These are phyloP conservation scores for Hemileccinum hortonii DNA, from an alignment of 1,284 basidiomycete genomes.

Conservation along the genomic window DNA sequence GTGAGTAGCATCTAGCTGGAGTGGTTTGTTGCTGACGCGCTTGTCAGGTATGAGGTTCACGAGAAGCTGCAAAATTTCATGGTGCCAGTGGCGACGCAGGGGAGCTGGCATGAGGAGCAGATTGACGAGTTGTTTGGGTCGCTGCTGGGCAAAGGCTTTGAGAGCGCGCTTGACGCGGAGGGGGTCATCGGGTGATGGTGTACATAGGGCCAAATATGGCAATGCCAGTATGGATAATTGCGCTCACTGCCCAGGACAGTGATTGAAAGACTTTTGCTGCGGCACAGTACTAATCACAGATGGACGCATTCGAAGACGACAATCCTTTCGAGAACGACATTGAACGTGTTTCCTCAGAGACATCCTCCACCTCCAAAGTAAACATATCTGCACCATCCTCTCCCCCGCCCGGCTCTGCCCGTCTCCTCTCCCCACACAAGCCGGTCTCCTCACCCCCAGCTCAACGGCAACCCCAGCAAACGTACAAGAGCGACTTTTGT, in stretches of 20 bases:
- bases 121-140: slow-evolving; percentile 89
- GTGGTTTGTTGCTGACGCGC: slow-evolving; percentile 9
- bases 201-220: slow-evolving; percentile 31
- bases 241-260: too few relatives aligned
- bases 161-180: slow-evolving; percentile 30
- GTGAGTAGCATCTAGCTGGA: slow-evolving; percentile 38
- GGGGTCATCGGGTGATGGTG: slow-evolving; percentile 50
- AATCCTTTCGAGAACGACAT: slow-evolving; percentile 75
- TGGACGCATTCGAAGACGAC: slow-evolving; percentile 76
- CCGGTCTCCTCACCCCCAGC: slow-evolving; percentile 56
- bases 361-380: slow-evolving; percentile 60
- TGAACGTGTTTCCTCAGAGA: slow-evolving; percentile 58
- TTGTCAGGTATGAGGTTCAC: slow-evolving; percentile 80
- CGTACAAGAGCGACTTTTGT: slow-evolving; percentile 71
- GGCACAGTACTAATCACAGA: slow-evolving; percentile 25
- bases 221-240: not conserved
- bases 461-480: slow-evolving; percentile 48
- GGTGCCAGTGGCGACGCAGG: slow-evolving; percentile 73
- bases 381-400: slow-evolving; percentile 65
- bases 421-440: slow-evolving; percentile 42
- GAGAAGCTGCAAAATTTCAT: slow-evolving; percentile 94
- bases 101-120: slow-evolving; percentile 88
- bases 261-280: too few relatives aligned
- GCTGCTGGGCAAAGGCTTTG: slow-evolving; percentile 72
- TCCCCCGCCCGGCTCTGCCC: slow-evolving; percentile 46